A percentile compares a stretch with the other conserved stretches of the same genome.
Evolutionary conservation across 495 filamentous ascomycete genomes (phyloP).

Genomic region (Xylaria palmicola): DNA sequence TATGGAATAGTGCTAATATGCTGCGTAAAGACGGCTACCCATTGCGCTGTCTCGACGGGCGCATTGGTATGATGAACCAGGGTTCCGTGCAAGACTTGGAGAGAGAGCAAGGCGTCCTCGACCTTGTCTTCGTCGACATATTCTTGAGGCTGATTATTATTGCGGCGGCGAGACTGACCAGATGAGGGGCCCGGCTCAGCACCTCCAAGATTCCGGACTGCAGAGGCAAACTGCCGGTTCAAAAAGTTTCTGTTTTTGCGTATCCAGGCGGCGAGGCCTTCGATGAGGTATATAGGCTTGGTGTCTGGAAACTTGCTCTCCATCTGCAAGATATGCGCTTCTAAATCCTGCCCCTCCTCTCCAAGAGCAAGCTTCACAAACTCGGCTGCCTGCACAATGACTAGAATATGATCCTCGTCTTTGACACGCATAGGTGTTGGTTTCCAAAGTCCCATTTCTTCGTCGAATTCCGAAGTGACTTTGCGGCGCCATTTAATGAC

Average conservation of each 20-base stretch:
- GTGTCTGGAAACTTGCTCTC: conserved; percentile 52
- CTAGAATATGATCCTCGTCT: conserved; percentile 66
- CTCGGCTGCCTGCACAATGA: conserved; percentile 63
- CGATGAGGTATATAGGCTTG: conserved; percentile 72
- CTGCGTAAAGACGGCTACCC: conserved; percentile 78
- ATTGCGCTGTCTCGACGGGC: conserved; percentile 66
- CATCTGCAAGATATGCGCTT: conserved; percentile 58
- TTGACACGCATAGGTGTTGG: conserved; percentile 58
- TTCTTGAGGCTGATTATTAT: conserved; percentile 44
- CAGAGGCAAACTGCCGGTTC: conserved; percentile 65
- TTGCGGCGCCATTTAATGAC: conserved; percentile 77
- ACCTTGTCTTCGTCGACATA: conserved; percentile 68
- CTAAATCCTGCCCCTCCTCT: conserved; percentile 49
- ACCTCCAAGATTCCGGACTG: conserved; percentile 57
- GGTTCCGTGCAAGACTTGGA: conserved; percentile 67
- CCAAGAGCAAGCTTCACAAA: conserved; percentile 63
- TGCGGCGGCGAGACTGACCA: conserved; percentile 33
- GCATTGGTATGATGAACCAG: conserved; percentile 71
- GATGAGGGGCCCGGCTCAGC: conserved; percentile 7
- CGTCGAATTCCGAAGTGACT: conserved; percentile 61
- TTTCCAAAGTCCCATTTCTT: conserved; percentile 62
- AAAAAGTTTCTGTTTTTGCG: conserved; percentile 66
- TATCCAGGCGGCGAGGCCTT: conserved; percentile 67
- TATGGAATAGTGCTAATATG: conserved; percentile 79
- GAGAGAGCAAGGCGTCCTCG: conserved; percentile 68